Evolutionary conservation across 306 rosid genomes (phyloP).

Genomic region (Macrotyloma uniflorum): DNA sequence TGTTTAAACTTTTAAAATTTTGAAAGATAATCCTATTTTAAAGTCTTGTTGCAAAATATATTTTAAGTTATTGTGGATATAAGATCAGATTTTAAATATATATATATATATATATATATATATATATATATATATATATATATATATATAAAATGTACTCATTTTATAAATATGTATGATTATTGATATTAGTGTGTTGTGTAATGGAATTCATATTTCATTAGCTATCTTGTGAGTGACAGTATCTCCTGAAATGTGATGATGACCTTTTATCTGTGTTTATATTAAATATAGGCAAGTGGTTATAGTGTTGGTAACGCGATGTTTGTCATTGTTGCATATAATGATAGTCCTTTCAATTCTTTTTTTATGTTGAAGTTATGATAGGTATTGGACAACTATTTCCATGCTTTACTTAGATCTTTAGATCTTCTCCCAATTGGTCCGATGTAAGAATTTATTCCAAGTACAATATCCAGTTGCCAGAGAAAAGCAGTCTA

Average conservation of each 20-base stretch:
- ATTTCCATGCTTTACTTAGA: slow-evolving; percentile 25
- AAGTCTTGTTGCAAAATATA: too few relatives aligned
- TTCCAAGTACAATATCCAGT: slow-evolving; percentile 8
- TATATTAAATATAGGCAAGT: slow-evolving; percentile 19
- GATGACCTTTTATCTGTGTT: slow-evolving; percentile 38
- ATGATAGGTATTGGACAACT: slow-evolving; percentile 12
- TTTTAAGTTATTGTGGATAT: too few relatives aligned
- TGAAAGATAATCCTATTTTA: too few relatives aligned
- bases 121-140: too few relatives aligned
- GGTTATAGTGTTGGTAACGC: slow-evolving; percentile 13
- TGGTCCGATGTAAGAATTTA: slow-evolving; percentile 15
- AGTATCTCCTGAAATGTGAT: slow-evolving; percentile 31
- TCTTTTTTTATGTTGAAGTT: neutral
- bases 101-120: too few relatives aligned
- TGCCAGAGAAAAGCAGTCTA: neutral
- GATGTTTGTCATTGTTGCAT: slow-evolving; percentile 33
- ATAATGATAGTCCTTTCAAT: slow-evolving; percentile 15
- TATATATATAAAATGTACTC: too few relatives aligned
- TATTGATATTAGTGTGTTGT: slow-evolving; percentile 35
- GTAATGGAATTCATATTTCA: slow-evolving; percentile 28
- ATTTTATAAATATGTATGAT: slow-evolving; percentile 44
- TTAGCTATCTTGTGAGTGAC: slow-evolving; percentile 40
- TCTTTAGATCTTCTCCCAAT: slow-evolving; percentile 19
- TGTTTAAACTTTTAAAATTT: too few relatives aligned
- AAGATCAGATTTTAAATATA: too few relatives aligned